These are phyloP conservation scores for Suillus discolor DNA, from an alignment of 768 basidiomycete species.

Conservation along the genomic window DNA sequence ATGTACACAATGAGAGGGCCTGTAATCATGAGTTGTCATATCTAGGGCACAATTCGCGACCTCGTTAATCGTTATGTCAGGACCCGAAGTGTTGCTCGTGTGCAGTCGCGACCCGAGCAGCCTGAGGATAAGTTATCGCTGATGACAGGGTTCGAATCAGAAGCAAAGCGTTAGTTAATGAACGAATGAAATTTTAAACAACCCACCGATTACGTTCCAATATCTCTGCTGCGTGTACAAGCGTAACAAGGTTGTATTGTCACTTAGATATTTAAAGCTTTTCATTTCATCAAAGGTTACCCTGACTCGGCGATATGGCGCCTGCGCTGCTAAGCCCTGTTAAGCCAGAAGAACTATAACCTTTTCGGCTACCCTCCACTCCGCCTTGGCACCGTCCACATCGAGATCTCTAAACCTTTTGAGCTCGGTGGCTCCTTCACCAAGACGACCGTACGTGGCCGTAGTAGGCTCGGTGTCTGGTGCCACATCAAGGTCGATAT, in stretches of 20 bases:
- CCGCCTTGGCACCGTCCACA: slow-evolving; percentile 62
- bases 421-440: slow-evolving; percentile 43
- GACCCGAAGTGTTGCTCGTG: not conserved
- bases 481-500: slow-evolving; percentile 54
- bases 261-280: not conserved
- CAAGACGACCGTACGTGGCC: slow-evolving; percentile 11
- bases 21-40: not conserved
- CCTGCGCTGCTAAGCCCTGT: slow-evolving; percentile 29
- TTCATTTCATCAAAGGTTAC: slow-evolving; percentile 6
- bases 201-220: not conserved
- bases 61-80: not conserved
- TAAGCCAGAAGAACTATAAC: slow-evolving; percentile 49
- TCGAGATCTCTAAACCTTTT: slow-evolving; percentile 62
- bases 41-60: slow-evolving; percentile 7
- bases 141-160: not conserved
- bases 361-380: slow-evolving; percentile 65
- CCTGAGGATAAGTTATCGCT: slow-evolving; percentile 2
- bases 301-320: not conserved
- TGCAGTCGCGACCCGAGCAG: slow-evolving; percentile 1
- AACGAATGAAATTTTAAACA: not conserved
- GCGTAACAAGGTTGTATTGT: not conserved
- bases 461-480: slow-evolving; percentile 18
- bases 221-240: not conserved
- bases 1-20: not conserved
- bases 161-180: not conserved